Evolutionary conservation across 2,329 filamentous ascomycete species (phyloP).

Genomic region (Arthrobotrys sinensis): DNA sequence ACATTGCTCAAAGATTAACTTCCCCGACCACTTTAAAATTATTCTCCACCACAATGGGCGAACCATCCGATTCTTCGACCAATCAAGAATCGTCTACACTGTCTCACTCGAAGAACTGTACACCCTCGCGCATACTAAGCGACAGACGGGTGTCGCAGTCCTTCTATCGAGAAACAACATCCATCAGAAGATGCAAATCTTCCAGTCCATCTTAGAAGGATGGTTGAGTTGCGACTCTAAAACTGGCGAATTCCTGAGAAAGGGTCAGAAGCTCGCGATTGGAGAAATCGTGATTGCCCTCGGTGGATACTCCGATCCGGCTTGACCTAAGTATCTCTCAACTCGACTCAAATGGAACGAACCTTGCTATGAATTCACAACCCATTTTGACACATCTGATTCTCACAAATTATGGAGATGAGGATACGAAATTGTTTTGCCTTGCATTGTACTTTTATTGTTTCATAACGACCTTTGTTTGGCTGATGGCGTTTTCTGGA

Average conservation of each 20-base stretch:
- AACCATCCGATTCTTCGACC: constrained; percentile 77
- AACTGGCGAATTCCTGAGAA: constrained; percentile 62
- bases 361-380: not conserved
- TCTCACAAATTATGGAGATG: constrained; percentile 61
- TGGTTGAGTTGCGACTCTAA: constrained; percentile 63
- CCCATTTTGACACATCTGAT: constrained; percentile 30
- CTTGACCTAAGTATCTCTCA: constrained; percentile 5
- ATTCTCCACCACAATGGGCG: constrained; percentile 82
- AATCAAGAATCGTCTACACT: constrained; percentile 78
- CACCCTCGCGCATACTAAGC: constrained; percentile 77
- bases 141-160: constrained; percentile 70
- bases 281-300: constrained; percentile 59
- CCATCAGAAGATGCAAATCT: constrained; percentile 63
- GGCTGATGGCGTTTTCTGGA: constrained; percentile 19
- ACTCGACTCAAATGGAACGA: constrained; percentile 15
- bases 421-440: constrained; percentile 40
- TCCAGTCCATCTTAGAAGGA: constrained; percentile 63
- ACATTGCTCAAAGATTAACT: constrained; percentile 77
- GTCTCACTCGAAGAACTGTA: constrained; percentile 80
- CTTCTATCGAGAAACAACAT: constrained; percentile 63
- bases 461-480: constrained; percentile 13
- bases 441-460: constrained; percentile 10
- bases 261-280: constrained; percentile 55
- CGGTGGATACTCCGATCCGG: constrained; percentile 48
- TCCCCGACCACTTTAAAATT: constrained; percentile 89